Evolutionary conservation across 345 rosid species (phyloP).

Genomic region (Eucalyptus erythrocorys): DNA sequence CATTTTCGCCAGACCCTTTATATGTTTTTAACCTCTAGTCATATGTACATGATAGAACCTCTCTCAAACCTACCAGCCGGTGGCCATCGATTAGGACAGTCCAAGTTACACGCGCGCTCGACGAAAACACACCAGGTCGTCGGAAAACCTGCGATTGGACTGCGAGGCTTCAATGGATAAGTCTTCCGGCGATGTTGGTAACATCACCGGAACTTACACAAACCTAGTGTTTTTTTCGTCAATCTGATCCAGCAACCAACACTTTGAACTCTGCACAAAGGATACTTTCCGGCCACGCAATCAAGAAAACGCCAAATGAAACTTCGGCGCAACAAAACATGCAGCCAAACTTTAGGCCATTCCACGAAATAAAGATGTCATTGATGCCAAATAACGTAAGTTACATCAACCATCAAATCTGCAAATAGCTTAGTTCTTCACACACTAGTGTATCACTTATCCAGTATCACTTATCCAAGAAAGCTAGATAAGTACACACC

Average conservation of each 20-base stretch:
- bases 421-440: neutral
- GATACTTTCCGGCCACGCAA: neutral
- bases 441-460: neutral
- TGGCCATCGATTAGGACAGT: neutral
- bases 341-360: neutral
- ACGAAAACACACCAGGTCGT: neutral
- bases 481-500: neutral
- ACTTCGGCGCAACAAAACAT: neutral
- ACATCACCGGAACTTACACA: neutral
- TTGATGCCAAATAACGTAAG: neutral
- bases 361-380: neutral
- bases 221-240: neutral
- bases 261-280: neutral
- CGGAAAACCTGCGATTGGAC: neutral
- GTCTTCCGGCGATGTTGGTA: neutral
- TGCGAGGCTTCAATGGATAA: neutral
- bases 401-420: neutral
- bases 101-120: neutral
- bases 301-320: neutral
- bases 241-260: neutral
- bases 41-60: neutral
- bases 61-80: neutral
- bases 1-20: neutral
- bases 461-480: neutral
- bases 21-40: neutral